Conservation (phyloP, 768 basidiomycete genomes). For the Tubosaeta sp. region DNA sequence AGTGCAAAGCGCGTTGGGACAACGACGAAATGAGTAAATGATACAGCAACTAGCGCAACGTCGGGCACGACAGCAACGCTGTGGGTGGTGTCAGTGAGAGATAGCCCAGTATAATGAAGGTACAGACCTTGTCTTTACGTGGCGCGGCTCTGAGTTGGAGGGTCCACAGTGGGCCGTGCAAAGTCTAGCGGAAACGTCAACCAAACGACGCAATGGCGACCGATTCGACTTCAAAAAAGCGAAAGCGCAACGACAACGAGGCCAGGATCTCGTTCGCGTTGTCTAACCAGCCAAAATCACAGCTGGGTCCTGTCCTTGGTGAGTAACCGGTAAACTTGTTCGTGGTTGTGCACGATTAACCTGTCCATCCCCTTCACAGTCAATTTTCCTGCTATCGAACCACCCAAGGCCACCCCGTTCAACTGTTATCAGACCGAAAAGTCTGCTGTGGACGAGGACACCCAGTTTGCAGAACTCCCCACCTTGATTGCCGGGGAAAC, state of each 20-base stretch:
- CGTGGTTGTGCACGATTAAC: conserved; percentile 25
- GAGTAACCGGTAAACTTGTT: conserved; percentile 19
- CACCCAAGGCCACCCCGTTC: conserved; percentile 58
- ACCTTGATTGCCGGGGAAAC: conserved; percentile 76
- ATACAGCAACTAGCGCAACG: conserved; percentile 17
- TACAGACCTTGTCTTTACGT: conserved; percentile 23
- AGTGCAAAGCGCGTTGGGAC: conserved; percentile 7
- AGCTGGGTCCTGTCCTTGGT: conserved; percentile 53
- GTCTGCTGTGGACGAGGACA: conserved; percentile 22
- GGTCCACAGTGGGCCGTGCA: neutral
- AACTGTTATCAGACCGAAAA: conserved; percentile 48
- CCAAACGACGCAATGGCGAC: conserved; percentile 19
- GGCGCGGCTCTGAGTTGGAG: conserved; percentile 11
- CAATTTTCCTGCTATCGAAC: conserved; percentile 61
- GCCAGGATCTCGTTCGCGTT: conserved; percentile 35
- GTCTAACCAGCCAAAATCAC: conserved; percentile 31
- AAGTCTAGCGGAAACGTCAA: conserved; percentile 12
- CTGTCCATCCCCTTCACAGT: conserved; percentile 33
- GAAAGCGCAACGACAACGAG: conserved; percentile 42
- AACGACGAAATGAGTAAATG: conserved; percentile 23
- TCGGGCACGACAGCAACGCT: conserved; percentile 15
- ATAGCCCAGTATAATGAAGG: neutral
- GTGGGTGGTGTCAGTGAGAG: conserved; percentile 12
- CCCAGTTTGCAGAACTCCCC: conserved; percentile 29
- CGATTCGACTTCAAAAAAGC: conserved; percentile 38